Evolutionary conservation across 2,329 filamentous ascomycete species (phyloP), one percentile per base, ranked within the genome.

Genomic region (Sclerotinia glacialis): DNA sequence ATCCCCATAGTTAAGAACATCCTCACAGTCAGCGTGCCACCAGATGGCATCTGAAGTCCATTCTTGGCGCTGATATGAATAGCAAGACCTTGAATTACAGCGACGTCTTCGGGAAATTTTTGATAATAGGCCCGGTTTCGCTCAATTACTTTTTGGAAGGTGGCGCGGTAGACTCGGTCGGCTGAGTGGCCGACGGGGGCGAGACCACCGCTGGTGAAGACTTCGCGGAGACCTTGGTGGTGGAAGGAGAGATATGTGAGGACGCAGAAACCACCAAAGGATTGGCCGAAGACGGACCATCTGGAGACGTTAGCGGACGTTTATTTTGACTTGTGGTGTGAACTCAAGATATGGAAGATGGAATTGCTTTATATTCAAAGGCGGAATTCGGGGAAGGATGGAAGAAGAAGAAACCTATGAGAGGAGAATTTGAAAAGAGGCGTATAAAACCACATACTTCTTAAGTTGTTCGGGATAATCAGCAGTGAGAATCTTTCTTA

Each of bases 241-340:
- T 86, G 88, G 76, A 91, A 87, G 2, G 90, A 95, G 21, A 98
- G 84, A 77, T 97, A 98, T 9, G 90, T 94, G 44, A 92, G 82
- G 58, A 83, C 84, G 74, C 93, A 91, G 78, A 97, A 97, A 0
- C 94, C 94, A 49, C 94, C 94, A 77, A 96, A 98, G 21, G 89
- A 93, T 79, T 97, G 94, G 11, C 94, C 94, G 69, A 96, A 89
- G 40, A 95, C 84, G 67, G 88, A 90, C 94, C 94, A 97, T 75
- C 88, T 87, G 55, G 46, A 37, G n/a, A 47, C 16, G 23, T 64
- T 55, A 64, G 62, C 18, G 23, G 34, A 16, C 7, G 26, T 42
- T 44, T 26, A 46, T 9, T 34, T n/a, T 12, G 9, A 37, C 37
- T 37, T 37, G 14, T n/a, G 8, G 46, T 23, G 11, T 42, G 40